Percentiles rank a stretch among this genome's conserved stretches.
Evolutionary conservation across 31 red algal species (phyloP).

Genomic region (Asparagopsis taxiformis): DNA sequence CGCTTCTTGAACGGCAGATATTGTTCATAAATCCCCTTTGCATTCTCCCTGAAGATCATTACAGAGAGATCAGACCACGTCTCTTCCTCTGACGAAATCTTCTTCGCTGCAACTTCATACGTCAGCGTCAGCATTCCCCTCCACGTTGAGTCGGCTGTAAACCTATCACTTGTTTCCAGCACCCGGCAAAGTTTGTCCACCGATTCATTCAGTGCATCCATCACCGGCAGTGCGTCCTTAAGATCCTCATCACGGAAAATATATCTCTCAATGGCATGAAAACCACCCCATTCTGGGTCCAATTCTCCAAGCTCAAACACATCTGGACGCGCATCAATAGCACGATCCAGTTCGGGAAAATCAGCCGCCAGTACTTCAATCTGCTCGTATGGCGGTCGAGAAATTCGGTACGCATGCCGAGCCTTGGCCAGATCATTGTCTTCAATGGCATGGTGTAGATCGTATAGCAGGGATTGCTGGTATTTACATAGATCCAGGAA

Average conservation of each 20-base stretch:
- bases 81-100: slow-evolving; percentile 51
- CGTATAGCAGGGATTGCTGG: background rate
- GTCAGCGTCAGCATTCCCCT: slow-evolving; percentile 23
- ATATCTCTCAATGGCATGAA: slow-evolving; percentile 18
- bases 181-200: slow-evolving; percentile 20
- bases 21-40: slow-evolving; percentile 48
- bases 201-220: background rate
- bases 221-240: background rate
- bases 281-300: background rate
- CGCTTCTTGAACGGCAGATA: slow-evolving; percentile 36
- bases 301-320: slow-evolving; percentile 14
- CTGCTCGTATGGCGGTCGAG: slow-evolving; percentile 20
- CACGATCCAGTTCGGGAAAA: slow-evolving; percentile 20
- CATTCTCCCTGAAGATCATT: slow-evolving; percentile 67
- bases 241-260: slow-evolving; percentile 28
- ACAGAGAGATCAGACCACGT: slow-evolving; percentile 46
- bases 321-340: slow-evolving; percentile 34
- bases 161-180: background rate
- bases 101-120: slow-evolving; percentile 52
- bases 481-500: background rate
- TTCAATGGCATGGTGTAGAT: background rate
- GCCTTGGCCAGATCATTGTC: background rate
- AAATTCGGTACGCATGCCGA: background rate
- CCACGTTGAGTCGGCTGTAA: background rate
- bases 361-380: slow-evolving; percentile 22